Evolutionary conservation across 2,329 filamentous ascomycete species (phyloP).

Genomic region (Ilyonectria sp.): DNA sequence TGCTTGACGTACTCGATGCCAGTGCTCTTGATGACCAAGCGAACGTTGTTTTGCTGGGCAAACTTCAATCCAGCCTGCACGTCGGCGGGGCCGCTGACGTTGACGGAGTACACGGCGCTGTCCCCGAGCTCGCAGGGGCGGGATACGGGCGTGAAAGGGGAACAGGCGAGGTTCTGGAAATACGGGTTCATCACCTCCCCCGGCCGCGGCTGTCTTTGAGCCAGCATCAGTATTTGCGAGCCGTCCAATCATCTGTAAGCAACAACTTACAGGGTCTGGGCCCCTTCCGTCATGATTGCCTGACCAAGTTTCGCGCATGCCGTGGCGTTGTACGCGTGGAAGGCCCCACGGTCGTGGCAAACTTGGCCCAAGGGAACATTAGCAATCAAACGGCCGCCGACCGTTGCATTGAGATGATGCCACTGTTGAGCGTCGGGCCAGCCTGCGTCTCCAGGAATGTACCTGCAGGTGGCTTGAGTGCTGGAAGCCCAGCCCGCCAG

Average conservation of each 20-base stretch:
- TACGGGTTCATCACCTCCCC: conserved; percentile 56
- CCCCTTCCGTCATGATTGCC: conserved; percentile 27
- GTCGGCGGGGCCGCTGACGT: conserved; percentile 50
- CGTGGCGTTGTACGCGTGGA: conserved; percentile 55
- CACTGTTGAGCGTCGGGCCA: conserved; percentile 67
- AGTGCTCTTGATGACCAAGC: conserved; percentile 54
- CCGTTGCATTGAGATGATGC: conserved; percentile 65
- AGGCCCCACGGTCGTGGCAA: background rate
- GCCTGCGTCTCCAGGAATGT: conserved; percentile 45
- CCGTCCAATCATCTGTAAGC: conserved; percentile 44
- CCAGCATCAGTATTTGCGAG: background rate
- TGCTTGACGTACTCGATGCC: conserved; percentile 44
- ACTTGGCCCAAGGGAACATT: conserved; percentile 62
- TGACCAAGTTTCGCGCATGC: conserved; percentile 63
- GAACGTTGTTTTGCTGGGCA: conserved; percentile 55
- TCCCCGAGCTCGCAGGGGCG: conserved; percentile 61
- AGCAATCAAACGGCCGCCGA: conserved; percentile 65
- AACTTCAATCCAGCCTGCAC: conserved; percentile 55
- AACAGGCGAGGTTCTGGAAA: conserved; percentile 56
- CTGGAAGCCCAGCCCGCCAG: background rate
- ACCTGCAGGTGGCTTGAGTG: background rate
- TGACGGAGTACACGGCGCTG: conserved; percentile 57
- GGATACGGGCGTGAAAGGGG: conserved; percentile 55
- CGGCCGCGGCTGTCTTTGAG: conserved; percentile 53
- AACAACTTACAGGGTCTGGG: conserved; percentile 56